These are phyloP conservation scores for Phanerodontia chrysosporium DNA, from an alignment of 768 basidiomycete species.

Conservation along the genomic window DNA sequence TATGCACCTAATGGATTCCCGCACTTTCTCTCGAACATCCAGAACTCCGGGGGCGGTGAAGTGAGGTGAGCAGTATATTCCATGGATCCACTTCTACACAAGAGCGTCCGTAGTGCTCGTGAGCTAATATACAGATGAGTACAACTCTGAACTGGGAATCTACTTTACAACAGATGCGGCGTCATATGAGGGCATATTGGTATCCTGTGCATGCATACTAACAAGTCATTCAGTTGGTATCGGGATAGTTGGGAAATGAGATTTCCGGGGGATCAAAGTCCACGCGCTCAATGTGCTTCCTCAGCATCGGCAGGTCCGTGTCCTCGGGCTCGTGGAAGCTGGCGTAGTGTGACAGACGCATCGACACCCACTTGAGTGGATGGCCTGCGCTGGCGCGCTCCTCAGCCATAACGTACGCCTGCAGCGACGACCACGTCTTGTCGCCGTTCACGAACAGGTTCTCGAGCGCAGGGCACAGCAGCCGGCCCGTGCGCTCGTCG, in stretches of 20 bases:
- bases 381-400: constrained; percentile 17
- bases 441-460: constrained; percentile 21
- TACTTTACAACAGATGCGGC: constrained; percentile 2
- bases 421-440: constrained; percentile 26
- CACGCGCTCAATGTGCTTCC: constrained; percentile 22
- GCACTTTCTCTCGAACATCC: too few species aligned
- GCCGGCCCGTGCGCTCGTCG: constrained; percentile 17
- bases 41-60: neutral
- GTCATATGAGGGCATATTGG: neutral
- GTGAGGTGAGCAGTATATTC: neutral
- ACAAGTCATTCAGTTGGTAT: neutral
- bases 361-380: constrained; percentile 21
- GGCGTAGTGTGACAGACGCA: constrained; percentile 24
- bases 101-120: neutral
- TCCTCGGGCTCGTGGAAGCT: constrained; percentile 25
- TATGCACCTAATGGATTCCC: neutral
- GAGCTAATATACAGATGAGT: constrained; percentile 1
- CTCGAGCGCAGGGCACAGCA: constrained; percentile 22
- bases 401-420: constrained; percentile 23
- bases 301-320: constrained; percentile 23
- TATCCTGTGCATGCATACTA: neutral
- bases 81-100: neutral
- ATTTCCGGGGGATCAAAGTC: constrained; percentile 23
- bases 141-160: neutral
- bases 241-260: constrained; percentile 15